Evolutionary conservation across 805 yeast species (phyloP), one percentile per base, ranked within the genome.

Genomic region (Saturnispora halmiae): DNA sequence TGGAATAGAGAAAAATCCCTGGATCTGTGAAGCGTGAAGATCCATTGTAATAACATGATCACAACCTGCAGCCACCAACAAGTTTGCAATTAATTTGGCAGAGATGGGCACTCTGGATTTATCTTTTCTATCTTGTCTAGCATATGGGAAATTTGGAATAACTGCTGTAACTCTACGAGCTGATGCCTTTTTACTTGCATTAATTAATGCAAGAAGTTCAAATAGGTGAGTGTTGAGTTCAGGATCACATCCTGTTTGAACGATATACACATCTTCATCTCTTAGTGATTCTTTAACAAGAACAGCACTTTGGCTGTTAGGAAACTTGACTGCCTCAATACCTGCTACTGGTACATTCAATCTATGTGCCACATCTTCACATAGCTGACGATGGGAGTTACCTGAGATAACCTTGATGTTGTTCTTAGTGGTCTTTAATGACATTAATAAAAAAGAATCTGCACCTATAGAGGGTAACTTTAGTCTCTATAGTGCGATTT

Each of bases 21-120:
- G 97, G 53, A 92, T 92, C 61, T 90, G 98, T 9, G 96, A 83
- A 7, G 97, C 97, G 58, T 90, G 98, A 50, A 90, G 68, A 61
- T 90, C 98, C 94, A 90, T 81, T 18, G 97, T 92, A 49, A 90
- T 87, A 29, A 90, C 90, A 63, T 92, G 96, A 58, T 85, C 75
- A 63, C 96, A 88, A 6, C 98, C 97, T 3, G 96, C 92, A 2
- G 95, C 84, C 42, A 86, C 84, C 38, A 90, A 67, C 71, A 90
- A 68, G 56, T 90, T 85, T 6, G 97, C 97, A 64, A 90, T 77
- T 46, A 90, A 69, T 59, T 90, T 88, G 38, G 97, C 97, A 7
- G 96, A 86, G 46, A 90, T 87, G 22, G 97, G 96, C 8, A 96
- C 97, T 53, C 98, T 73, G 34, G 90, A 79, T 61, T 90, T 90